Evolutionary conservation across 2,329 filamentous ascomycete species (phyloP), one percentile per base, ranked within the genome.

Genomic region (Hypoxylon sp.): DNA sequence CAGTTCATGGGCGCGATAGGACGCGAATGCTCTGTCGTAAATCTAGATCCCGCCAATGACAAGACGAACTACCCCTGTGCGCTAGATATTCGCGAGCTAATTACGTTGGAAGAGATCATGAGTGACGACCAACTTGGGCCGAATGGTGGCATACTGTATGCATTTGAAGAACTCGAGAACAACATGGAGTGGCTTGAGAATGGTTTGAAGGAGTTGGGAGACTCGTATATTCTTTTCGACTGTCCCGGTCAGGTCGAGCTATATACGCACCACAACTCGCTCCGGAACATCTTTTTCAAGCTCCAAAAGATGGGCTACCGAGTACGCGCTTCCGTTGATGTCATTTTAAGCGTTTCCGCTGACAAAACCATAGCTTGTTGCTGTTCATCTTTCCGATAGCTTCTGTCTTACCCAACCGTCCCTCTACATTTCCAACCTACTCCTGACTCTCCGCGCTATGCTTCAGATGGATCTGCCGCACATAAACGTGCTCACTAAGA

Each of bases 1-100:
- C 96, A 99, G 82, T 99, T 99, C 83, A 92, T 98, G 86, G 91
- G 91, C 72, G 95, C 96, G 70, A 97, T 99, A 78, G 94, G 94
- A 67, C 92, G 96, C 62, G 94, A 97, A 80, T 97, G 93, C 84
- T 97, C 93, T 15, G 90, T 98, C 39, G 93, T 98, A 65, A 99
- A 99, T 79, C 91, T 99, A 72, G 96, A 99, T 81, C 96, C 96
- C 27, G 96, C 96, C 60, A 99, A 99, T 84, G 95, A 98, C 77
- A 90, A 91, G 67, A 96, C 94, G 1, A 92, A 89, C 68, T 99
- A 98, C 80, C 90, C 92, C 19, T 93, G 91, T 75, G 94, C 94
- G 4, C 87, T 99, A 73, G 96, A 99, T 77, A 95, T 99, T 60
- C 91, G 96, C 67, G 89, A 92, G 62, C 84, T 99, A 0, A 89